These are phyloP conservation scores for Emydomyces testavorans DNA, from an alignment of 2,329 filamentous ascomycete genomes.

Conservation along the genomic window DNA sequence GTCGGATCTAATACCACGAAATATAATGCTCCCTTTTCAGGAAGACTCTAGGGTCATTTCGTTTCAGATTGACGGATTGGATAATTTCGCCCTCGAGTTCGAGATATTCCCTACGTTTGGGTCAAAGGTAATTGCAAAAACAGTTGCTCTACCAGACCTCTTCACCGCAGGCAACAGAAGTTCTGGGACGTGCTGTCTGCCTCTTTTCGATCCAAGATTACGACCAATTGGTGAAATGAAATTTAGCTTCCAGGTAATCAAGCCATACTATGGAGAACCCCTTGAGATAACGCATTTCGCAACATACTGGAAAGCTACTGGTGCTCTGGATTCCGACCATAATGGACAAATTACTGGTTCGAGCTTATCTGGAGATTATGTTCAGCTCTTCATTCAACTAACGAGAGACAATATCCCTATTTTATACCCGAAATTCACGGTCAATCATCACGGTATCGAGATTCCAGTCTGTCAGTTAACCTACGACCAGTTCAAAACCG, in stretches of 20 bases:
- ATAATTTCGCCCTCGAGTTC: conserved; percentile 89
- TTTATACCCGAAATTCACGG: conserved; percentile 74
- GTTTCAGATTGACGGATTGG: conserved; percentile 89
- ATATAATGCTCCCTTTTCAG: conserved; percentile 87
- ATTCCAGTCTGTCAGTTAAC: conserved; percentile 72
- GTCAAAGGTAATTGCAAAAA: conserved; percentile 93
- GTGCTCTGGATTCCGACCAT: conserved; percentile 73
- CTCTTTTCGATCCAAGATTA: conserved; percentile 82
- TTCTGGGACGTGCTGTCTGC: conserved; percentile 69
- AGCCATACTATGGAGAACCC: conserved; percentile 83
- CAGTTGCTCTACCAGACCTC: conserved; percentile 75
- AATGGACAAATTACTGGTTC: conserved; percentile 87
- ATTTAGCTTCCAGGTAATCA: conserved; percentile 92
- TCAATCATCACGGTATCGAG: conserved; percentile 63
- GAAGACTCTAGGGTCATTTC: conserved; percentile 89
- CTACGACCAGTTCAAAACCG: conserved; percentile 45
- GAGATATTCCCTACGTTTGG: conserved; percentile 97
- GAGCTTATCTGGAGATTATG: conserved; percentile 89
- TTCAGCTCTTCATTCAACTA: conserved; percentile 81
- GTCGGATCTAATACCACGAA: conserved; percentile 91
- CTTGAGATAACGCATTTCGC: conserved; percentile 97
- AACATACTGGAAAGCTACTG: conserved; percentile 98
- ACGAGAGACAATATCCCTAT: conserved; percentile 80
- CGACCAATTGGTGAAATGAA: conserved; percentile 86
- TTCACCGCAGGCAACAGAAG: conserved; percentile 67